Evolutionary conservation across 441 rosid species (phyloP).

Genomic region (Metrosideros polymorpha): DNA sequence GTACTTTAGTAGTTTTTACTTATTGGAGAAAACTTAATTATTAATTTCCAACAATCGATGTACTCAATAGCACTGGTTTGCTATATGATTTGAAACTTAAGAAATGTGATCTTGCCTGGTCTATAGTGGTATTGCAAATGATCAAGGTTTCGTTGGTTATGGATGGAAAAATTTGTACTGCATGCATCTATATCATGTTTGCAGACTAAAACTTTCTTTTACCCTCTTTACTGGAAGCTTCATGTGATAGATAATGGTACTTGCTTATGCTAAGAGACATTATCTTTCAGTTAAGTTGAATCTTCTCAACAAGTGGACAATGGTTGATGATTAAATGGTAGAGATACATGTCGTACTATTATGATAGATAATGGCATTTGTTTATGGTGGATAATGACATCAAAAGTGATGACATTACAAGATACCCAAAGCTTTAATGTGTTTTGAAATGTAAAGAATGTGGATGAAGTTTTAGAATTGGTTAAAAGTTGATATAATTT

Average conservation of each 20-base stretch:
- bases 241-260: background rate
- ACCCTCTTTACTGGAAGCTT: background rate
- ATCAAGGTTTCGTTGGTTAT: background rate
- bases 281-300: background rate
- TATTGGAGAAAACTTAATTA: background rate
- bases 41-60: background rate
- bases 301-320: too few species aligned
- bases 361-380: too few species aligned
- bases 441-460: too few species aligned
- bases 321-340: too few species aligned
- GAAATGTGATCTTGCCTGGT: background rate
- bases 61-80: background rate
- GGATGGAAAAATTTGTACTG: background rate
- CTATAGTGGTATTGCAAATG: background rate
- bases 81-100: background rate
- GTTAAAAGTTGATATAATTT: too few species aligned
- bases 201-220: background rate
- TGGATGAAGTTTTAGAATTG: too few species aligned
- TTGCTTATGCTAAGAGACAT: background rate
- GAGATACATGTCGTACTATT: too few species aligned
- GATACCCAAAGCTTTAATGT: too few species aligned
- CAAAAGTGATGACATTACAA: too few species aligned
- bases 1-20: slow-evolving; percentile 21
- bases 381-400: too few species aligned
- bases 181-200: background rate